A percentile compares a stretch with the other conserved stretches of the same genome.
Evolutionary conservation across 2,329 filamentous ascomycete species (phyloP).

Genomic region (Venturiaceae sp.): DNA sequence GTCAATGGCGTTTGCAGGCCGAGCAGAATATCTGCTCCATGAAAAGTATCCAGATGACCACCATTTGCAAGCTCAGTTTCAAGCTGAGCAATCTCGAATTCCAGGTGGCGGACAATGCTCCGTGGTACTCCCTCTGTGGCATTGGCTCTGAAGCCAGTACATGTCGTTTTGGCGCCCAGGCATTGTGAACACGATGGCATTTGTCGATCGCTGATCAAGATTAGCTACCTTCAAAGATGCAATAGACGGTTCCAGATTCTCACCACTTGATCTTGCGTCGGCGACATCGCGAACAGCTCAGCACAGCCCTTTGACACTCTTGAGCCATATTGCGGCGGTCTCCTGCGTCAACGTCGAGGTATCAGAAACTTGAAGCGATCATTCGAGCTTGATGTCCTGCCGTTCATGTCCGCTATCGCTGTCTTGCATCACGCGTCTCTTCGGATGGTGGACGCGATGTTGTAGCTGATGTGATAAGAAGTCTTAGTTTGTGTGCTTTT

Average conservation of each 20-base stretch:
- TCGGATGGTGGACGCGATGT: neutral
- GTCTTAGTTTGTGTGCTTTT: no score
- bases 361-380: neutral
- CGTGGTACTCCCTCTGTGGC: slow-evolving; percentile 5
- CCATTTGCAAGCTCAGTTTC: no score
- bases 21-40: no score
- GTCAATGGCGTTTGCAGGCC: no score
- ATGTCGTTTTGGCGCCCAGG: slow-evolving; percentile 6
- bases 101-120: slow-evolving; percentile 9
- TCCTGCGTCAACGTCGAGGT: neutral
- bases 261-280: slow-evolving; percentile 6
- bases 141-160: slow-evolving; percentile 10
- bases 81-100: no score
- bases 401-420: neutral
- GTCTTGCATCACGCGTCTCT: neutral
- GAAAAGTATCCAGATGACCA: no score
- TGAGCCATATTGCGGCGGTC: neutral
- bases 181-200: slow-evolving; percentile 1
- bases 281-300: slow-evolving; percentile 6
- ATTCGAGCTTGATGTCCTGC: neutral
- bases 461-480: no score
- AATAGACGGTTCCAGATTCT: neutral
- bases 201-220: neutral
- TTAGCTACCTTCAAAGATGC: neutral
- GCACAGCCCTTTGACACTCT: neutral